A percentile compares a stretch with the other conserved stretches of the same genome.
Conservation (phyloP, 2,329 filamentous ascomycete species). For the Ascocoryne sarcoides region DNA sequence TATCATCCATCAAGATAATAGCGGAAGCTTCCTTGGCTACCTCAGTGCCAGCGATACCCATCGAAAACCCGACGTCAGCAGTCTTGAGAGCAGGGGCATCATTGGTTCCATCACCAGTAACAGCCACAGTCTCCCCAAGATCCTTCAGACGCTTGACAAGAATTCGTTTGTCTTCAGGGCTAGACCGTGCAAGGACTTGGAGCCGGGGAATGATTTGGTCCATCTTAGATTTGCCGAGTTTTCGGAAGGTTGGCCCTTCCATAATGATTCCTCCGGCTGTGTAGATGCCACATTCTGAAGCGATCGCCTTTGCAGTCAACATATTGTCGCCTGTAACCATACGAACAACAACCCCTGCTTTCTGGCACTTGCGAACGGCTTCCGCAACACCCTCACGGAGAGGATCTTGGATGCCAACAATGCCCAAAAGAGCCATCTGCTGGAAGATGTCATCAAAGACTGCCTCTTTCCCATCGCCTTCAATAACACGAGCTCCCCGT, state of each 20-base stretch:
- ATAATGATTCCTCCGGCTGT: constrained; percentile 49
- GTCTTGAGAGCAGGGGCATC: constrained; percentile 58
- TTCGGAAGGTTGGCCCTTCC: constrained; percentile 60
- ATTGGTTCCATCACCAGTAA: constrained; percentile 59
- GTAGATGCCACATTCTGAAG: constrained; percentile 58
- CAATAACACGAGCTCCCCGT: constrained; percentile 40
- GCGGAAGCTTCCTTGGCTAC: constrained; percentile 54
- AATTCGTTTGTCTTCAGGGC: constrained; percentile 59
- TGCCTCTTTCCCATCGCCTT: constrained; percentile 53
- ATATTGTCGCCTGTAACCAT: constrained; percentile 71
- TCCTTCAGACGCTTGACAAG: constrained; percentile 56
- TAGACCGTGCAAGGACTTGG: constrained; percentile 60
- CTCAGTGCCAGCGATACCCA: constrained; percentile 59
- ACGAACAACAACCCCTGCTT: constrained; percentile 61
- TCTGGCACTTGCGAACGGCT: constrained; percentile 58
- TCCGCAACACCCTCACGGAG: constrained; percentile 58
- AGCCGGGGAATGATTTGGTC: constrained; percentile 50
- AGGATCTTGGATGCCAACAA: constrained; percentile 69
- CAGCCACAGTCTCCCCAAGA: constrained; percentile 57
- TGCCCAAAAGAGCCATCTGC: constrained; percentile 63
- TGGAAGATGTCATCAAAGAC: constrained; percentile 61
- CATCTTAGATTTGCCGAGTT: constrained; percentile 50
- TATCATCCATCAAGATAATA: constrained; percentile 55
- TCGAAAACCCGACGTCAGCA: constrained; percentile 59
- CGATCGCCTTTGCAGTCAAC: constrained; percentile 64